Evolutionary conservation across 1,139 yeast species (phyloP).

Genomic region (Citeromyces hawaiiensis): DNA sequence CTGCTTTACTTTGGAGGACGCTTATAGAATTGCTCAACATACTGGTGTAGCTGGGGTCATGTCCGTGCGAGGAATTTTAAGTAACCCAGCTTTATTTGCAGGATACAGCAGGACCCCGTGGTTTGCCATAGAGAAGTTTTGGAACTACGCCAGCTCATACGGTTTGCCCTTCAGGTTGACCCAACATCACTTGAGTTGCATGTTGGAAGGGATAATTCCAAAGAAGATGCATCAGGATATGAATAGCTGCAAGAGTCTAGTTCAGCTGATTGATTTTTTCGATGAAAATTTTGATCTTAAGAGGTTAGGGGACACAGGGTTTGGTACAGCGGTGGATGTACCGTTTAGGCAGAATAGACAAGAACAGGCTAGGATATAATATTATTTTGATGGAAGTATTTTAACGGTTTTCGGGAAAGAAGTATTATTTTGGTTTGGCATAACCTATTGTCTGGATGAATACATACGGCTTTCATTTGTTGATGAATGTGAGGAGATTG

Average conservation of each 20-base stretch:
- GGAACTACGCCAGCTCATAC: conserved; percentile 66
- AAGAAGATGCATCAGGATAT: conserved; percentile 43
- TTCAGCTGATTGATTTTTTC: conserved; percentile 72
- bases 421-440: too few species aligned
- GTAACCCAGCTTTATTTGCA: conserved; percentile 79
- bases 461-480: too few species aligned
- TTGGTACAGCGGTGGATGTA: conserved; percentile 45
- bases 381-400: not conserved
- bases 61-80: conserved; percentile 85
- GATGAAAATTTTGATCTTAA: conserved; percentile 54
- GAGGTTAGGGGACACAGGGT: conserved; percentile 55
- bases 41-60: conserved; percentile 88
- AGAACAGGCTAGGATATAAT: conserved; percentile 18
- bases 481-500: too few species aligned
- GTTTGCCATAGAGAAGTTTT: conserved; percentile 75
- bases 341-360: conserved; percentile 31
- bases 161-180: conserved; percentile 75
- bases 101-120: conserved; percentile 72
- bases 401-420: too few species aligned
- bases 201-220: conserved; percentile 55
- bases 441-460: too few species aligned
- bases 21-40: conserved; percentile 37
- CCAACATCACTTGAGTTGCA: conserved; percentile 82
- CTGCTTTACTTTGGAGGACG: conserved; percentile 59
- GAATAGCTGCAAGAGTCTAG: conserved; percentile 44